These are phyloP conservation scores for Penicillium roqueforti DNA, from an alignment of 495 filamentous ascomycete genomes.

Conservation along the genomic window DNA sequence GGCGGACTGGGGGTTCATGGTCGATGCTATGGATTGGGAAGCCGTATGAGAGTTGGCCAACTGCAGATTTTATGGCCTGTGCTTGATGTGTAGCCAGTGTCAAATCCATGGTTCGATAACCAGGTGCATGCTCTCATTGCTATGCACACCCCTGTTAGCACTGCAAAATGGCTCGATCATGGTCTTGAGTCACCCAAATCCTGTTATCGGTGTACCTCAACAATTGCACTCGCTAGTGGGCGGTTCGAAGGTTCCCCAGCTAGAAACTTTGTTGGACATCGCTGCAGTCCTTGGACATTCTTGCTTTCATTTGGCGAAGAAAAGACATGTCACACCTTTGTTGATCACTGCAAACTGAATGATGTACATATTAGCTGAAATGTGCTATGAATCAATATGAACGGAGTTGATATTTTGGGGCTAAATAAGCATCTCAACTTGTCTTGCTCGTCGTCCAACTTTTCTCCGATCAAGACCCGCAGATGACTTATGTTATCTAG, in stretches of 20 bases:
- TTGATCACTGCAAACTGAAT: too few relatives aligned
- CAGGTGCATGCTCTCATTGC: neutral
- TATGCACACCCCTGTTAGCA: neutral
- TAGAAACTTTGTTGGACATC: too few relatives aligned
- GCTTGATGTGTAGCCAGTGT: neutral
- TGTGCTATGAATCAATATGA: too few relatives aligned
- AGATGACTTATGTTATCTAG: too few relatives aligned
- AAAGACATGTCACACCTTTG: too few relatives aligned
- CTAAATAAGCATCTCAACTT: too few relatives aligned
- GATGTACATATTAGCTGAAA: too few relatives aligned
- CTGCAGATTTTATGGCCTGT: neutral
- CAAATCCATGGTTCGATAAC: neutral
- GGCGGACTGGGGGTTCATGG: conserved; percentile 55
- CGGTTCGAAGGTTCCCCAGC: neutral
- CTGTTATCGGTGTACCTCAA: neutral
- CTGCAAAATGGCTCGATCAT: neutral
- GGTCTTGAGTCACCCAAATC: neutral
- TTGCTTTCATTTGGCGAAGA: too few relatives aligned
- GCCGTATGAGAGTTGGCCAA: conserved; percentile 31
- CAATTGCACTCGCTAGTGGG: neutral
- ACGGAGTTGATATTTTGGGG: too few relatives aligned
- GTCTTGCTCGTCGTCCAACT: too few relatives aligned
- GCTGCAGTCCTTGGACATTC: too few relatives aligned
- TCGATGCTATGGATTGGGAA: conserved; percentile 65
- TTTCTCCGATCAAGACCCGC: too few relatives aligned